Base-by-base conservation (phyloP, 768 basidiomycete genomes). In the Mycena rosella region DNA sequence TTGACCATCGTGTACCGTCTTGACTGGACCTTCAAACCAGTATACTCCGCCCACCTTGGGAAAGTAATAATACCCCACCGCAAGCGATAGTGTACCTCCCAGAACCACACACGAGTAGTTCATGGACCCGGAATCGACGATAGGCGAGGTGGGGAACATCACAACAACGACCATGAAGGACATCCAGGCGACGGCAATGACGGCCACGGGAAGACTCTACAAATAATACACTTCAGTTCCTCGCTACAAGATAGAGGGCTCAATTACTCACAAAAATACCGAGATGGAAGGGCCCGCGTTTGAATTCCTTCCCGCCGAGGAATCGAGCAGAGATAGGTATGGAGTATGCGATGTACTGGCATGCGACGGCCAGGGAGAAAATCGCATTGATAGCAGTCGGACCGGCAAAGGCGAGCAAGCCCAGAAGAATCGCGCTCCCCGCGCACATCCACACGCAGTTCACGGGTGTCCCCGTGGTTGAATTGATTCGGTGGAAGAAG, bases 31-130 rank as follows among this genome's bases (percentile, higher is more conserved):
- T 32, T 52, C 29, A 32, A 52, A 52, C 51, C 51, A 52, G n/a
- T 52, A 34, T n/a, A n/a, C 32, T 9, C 51, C 51, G 29, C 51
- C 51, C 3, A 52, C 20, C 17, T 34, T 34, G 6, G 51, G 51
- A 52, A 52, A 3, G 17, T 52, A 32, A 32, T 52, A 52, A 17
- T 52, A 52, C 5, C 2, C 51, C 17, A 34, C 30, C n/a, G 51
- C 51, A n/a, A 52, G 32, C 9, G 17, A 20, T 3, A 52, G 17
- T 9, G 51, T 52, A 18, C 51, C 51, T 17, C 51, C 51, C n/a
- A 52, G 51, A 52, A 52, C 51, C 17, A 52, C 51, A n/a, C 51
- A 52, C 6, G 51, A 52, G 29, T 52, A 52, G 51, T 52, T 52
- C 51, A 52, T 52, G 6, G 51, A 52, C 1, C 18, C 30, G 3